Evolutionary conservation across 148 eudicot species (phyloP), one percentile per base, ranked within the genome.

Genomic region (Chenopodium suecicum): DNA sequence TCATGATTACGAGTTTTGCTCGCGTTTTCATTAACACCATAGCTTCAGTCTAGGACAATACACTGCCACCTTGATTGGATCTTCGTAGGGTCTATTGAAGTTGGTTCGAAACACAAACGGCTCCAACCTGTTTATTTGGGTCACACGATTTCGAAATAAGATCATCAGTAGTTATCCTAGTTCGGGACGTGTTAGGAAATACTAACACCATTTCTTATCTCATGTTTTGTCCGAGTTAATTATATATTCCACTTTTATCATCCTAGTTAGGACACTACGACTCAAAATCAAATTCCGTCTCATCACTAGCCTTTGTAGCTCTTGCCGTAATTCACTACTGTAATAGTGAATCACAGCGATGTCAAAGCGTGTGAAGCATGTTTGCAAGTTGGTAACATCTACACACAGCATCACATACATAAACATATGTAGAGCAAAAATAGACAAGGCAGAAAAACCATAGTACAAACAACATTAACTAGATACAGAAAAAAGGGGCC

Each of bases 401-500:
- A 41, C 0, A 6, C 44, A 41, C 7, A 47, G 17, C 37, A 25
- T 10, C 52, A 64, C 72, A 44, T 65, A 64, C 72, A 44, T 77
- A 48, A 68, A 10, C 70, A 65, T 41, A 19, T 31, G 48, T 10
- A 78, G 34, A 25, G 17, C 76, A 25, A 46, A 25, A 48, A 12
- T n/a, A 31, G 68, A 44, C 23, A 32, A 37, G 32, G 56, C 74
- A 79, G n/a, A 62, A 22, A 70, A 29, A 5, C 68, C 74, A 56
- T 70, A 52, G 68, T 79, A 58, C 76, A 79, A 73, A 47, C 74
- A 73, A 73, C 31, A 73, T 73, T 73, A 73, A 73, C 60, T 73
- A 73, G 60, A 73, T 47, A 23, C 76, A 73, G 52, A 2, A 20
- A 73, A 41, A 1, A 25, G 9, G 75, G 75, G 50, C 16, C 71